Evolutionary conservation across 768 basidiomycete genomes (phyloP).

Genomic region (Podaxis sp.): DNA sequence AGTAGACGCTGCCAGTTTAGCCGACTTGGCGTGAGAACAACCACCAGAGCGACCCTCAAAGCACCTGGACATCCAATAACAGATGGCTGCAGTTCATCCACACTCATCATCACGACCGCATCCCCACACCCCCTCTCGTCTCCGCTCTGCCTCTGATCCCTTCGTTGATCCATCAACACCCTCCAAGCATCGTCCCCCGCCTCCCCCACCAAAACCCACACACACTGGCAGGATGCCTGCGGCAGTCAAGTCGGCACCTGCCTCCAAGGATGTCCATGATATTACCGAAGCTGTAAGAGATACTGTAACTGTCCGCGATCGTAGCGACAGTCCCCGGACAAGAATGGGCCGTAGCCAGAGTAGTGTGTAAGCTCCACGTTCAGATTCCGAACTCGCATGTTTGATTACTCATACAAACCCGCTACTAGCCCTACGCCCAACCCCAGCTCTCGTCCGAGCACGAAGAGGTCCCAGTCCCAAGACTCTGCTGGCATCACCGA

Average conservation of each 20-base stretch:
- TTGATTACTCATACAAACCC: conserved; percentile 20
- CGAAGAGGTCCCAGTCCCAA: conserved; percentile 47
- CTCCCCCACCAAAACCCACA: conserved; percentile 35
- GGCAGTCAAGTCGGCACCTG: conserved; percentile 10
- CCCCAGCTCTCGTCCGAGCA: conserved; percentile 30
- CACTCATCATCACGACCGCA: conserved; percentile 22
- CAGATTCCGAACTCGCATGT: conserved; percentile 3
- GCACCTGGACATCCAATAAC: neutral
- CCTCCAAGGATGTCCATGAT: conserved; percentile 27
- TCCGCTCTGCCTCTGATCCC: conserved; percentile 53
- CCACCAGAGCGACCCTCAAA: conserved; percentile 16
- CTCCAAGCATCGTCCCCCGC: conserved; percentile 28
- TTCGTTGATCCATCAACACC: conserved; percentile 41
- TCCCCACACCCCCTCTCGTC: conserved; percentile 32
- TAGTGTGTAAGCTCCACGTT: conserved; percentile 36
- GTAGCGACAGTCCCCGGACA: conserved; percentile 39
- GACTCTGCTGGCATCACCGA: conserved; percentile 39
- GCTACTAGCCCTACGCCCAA: conserved; percentile 21
- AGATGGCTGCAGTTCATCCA: conserved; percentile 34
- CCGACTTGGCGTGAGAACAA: conserved; percentile 33
- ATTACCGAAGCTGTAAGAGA: conserved; percentile 69
- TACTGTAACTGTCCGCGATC: conserved; percentile 56
- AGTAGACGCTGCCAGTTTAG: neutral
- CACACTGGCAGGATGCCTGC: conserved; percentile 8
- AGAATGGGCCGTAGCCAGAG: conserved; percentile 64